phyloP scores from a whole-genome alignment of 2,329 filamentous ascomycete genomes.

The Xylariomycetidae sp. region DNA sequence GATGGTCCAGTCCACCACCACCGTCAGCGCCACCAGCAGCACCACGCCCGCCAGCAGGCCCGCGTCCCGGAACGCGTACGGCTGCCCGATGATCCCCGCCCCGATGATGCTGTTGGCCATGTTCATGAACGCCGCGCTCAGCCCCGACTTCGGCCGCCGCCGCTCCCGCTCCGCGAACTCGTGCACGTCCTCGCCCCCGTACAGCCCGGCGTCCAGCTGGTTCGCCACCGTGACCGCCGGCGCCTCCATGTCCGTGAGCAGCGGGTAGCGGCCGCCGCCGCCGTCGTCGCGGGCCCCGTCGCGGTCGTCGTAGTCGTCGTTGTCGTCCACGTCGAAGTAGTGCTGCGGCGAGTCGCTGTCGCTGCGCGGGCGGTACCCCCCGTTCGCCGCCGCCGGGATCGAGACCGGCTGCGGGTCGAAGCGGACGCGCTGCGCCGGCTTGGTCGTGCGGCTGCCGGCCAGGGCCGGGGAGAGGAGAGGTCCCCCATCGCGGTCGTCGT shows the following conservation, averaged over 20 bases:
- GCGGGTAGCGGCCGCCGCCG: slow-evolving; percentile 51
- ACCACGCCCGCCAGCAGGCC: slow-evolving; percentile 75
- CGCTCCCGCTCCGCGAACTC: slow-evolving; percentile 49
- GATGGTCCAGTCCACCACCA: slow-evolving; percentile 95
- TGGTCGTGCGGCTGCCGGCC: slow-evolving; percentile 34
- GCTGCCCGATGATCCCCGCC: slow-evolving; percentile 72
- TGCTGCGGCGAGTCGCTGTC: slow-evolving; percentile 14
- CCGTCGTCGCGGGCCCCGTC: slow-evolving; percentile 33
- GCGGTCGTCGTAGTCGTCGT: slow-evolving; percentile 32
- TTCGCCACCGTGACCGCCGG: slow-evolving; percentile 63
- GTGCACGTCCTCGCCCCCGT: slow-evolving; percentile 34
- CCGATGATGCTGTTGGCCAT: slow-evolving; percentile 99
- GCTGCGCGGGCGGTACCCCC: slow-evolving; percentile 4
- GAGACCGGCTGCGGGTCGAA: slow-evolving; percentile 43
- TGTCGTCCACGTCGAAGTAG: slow-evolving; percentile 26
- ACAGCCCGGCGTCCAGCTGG: slow-evolving; percentile 38
- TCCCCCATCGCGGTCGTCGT: slow-evolving; percentile 13
- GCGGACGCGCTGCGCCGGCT: slow-evolving; percentile 61
- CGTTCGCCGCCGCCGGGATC: slow-evolving; percentile 24
- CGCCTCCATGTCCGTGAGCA: slow-evolving; percentile 67
- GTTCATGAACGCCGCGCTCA: slow-evolving; percentile 94
- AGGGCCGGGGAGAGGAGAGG: no score
- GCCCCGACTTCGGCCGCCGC: slow-evolving; percentile 70
- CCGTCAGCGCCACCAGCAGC: slow-evolving; percentile 71
- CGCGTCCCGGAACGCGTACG: slow-evolving; percentile 92